A percentile compares a stretch with the other conserved stretches of the same genome.
Conservation (phyloP, 192 early-diverging fungal species). For the Coemansia sp. region DNA sequence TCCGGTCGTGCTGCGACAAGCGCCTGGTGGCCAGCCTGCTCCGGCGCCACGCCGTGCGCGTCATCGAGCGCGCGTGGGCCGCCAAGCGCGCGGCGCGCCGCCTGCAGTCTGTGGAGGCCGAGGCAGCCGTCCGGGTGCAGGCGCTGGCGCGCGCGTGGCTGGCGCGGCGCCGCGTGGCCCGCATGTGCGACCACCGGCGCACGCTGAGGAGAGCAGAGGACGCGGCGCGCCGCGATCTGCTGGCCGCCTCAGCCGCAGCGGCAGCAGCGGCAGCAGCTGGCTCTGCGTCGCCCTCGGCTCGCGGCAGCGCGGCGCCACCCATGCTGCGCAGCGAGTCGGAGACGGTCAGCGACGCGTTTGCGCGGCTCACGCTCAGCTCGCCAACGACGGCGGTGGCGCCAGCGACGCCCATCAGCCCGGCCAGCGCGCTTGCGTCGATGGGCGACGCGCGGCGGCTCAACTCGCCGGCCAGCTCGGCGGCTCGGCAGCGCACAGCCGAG, state of each 20-base stretch:
- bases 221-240: neutral
- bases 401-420: neutral
- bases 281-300: neutral
- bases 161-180: slow-evolving; percentile 5
- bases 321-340: slow-evolving; percentile 14
- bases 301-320: neutral
- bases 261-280: neutral
- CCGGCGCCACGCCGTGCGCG: slow-evolving; percentile 19
- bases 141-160: slow-evolving; percentile 18
- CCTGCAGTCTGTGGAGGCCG: neutral
- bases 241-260: neutral
- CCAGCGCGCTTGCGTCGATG: neutral
- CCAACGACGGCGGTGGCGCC: neutral
- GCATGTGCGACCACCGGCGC: slow-evolving; percentile 9
- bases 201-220: neutral
- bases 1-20: slow-evolving; percentile 19
- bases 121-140: neutral
- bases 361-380: slow-evolving; percentile 21
- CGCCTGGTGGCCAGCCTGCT: neutral
- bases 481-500: slow-evolving; percentile 37
- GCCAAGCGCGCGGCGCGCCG: slow-evolving; percentile 1
- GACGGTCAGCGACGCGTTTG: slow-evolving; percentile 24
- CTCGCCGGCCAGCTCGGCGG: slow-evolving; percentile 27
- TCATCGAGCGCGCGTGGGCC: slow-evolving; percentile 28
- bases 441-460: slow-evolving; percentile 24